Evolutionary conservation across 805 yeast genomes (phyloP), one percentile per base, ranked within the genome.

Genomic region (Kazachstania martiniae): DNA sequence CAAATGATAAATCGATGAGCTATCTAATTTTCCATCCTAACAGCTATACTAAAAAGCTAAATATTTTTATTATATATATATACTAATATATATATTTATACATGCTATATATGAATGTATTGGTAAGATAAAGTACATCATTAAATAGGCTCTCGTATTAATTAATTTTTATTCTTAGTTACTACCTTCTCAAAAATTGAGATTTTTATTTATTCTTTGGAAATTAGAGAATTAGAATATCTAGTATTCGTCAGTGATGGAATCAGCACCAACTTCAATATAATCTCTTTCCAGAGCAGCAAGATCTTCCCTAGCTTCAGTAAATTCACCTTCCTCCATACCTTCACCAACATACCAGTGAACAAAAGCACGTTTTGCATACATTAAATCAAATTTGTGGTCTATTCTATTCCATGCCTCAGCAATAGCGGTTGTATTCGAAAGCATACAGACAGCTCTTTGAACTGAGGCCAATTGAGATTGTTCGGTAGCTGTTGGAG

Each of bases 291-390:
- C 97, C 57, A 89, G 72, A 41, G 97, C 95, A 42, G 95, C 95
- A 61, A 89, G 74, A 59, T 91, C 95, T 68, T 82, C 98, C 70
- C 97, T 87, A 36, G 97, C 98, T 68, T 91, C 98, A 40, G 91
- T 79, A 63, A 89, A 91, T 67, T 89, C 98, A 59, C 97, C 97
- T 67, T 89, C 98, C 65, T 89, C 98, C 97, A 89, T 89, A 70
- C 98, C 98, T 68, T 89, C 98, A 59, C 97, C 95, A 39, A 89
- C 98, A 56, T 86, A 89, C 97, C 98, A 91, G 68, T 89, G 98
- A 44, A 89, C 98, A 56, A 91, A 89, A 32, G 98, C 98, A 67
- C 98, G 86, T 77, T 89, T 91, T 54, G 89, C 72, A 70, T 87
- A 89, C 98, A 89, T 89, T 62, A 91, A 74, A 63, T 89, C 98